Conservation (phyloP, 441 rosid species). For the Corymbia calophylla region DNA sequence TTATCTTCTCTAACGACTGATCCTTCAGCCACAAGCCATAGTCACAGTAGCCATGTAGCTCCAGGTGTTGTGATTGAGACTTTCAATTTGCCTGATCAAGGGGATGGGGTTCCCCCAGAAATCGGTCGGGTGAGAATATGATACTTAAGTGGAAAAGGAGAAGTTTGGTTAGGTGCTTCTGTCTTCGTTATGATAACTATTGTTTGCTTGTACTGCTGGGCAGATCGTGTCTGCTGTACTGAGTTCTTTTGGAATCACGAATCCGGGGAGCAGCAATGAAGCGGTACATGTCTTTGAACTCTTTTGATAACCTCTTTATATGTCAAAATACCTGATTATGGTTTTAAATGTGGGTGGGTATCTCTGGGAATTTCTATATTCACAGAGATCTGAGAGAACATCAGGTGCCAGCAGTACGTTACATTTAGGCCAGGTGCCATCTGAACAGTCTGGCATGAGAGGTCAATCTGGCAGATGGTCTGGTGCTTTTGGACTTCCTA, state of each 20-base stretch:
- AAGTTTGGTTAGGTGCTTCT: neutral
- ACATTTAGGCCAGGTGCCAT: constrained; percentile 25
- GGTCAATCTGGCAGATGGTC: constrained; percentile 32
- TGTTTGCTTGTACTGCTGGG: constrained; percentile 1
- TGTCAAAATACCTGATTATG: neutral
- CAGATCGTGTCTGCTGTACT: constrained; percentile 78
- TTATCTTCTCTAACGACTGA: constrained; percentile 20
- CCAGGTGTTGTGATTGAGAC: constrained; percentile 67
- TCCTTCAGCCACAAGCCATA: constrained; percentile 31
- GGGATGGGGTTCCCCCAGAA: constrained; percentile 69
- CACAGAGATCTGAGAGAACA: constrained; percentile 39
- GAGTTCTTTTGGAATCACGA: constrained; percentile 59
- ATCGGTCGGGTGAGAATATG: constrained; percentile 46
- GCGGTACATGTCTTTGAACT: constrained; percentile 41
- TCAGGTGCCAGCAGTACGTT: constrained; percentile 16
- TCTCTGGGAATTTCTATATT: neutral
- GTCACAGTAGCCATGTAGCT: constrained; percentile 21
- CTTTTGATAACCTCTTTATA: constrained; percentile 4
- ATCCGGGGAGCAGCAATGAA: constrained; percentile 35
- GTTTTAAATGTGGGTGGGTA: neutral
- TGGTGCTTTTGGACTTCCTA: constrained; percentile 52
- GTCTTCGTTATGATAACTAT: neutral
- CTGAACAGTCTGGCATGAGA: constrained; percentile 33
- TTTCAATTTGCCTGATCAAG: constrained; percentile 60
- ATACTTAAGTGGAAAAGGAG: neutral